Evolutionary conservation across 805 yeast species (phyloP).

Genomic region (Candida andamanensis): DNA sequence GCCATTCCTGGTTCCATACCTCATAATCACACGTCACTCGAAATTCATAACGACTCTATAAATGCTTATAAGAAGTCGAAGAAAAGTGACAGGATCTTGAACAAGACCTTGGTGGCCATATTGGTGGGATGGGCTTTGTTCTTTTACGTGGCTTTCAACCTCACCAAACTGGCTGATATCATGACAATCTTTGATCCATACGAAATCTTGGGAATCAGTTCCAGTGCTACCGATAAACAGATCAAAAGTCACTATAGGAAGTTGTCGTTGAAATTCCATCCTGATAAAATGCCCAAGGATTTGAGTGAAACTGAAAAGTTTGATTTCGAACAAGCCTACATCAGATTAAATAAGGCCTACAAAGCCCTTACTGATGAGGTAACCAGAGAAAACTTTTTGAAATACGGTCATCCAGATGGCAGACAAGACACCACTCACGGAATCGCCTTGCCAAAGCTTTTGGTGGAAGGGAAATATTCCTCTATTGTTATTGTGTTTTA

Average conservation of each 20-base stretch:
- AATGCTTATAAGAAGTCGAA: conserved; percentile 18
- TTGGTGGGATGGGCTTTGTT: conserved; percentile 60
- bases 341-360: conserved; percentile 84
- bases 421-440: conserved; percentile 89
- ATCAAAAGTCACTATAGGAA: conserved; percentile 81
- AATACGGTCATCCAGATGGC: conserved; percentile 97
- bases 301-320: conserved; percentile 51
- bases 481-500: conserved; percentile 59
- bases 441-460: conserved; percentile 87
- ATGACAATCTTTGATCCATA: conserved; percentile 79
- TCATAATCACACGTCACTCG: conserved; percentile 31
- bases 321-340: conserved; percentile 69
- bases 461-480: conserved; percentile 78
- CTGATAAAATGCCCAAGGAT: conserved; percentile 78
- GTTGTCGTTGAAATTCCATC: conserved; percentile 84
- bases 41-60: conserved; percentile 23
- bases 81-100: conserved; percentile 30
- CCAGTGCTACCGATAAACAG: conserved; percentile 64
- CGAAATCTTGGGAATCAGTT: conserved; percentile 70
- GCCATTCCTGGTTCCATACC: conserved; percentile 27
- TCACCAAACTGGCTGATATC: conserved; percentile 42
- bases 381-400: conserved; percentile 72
- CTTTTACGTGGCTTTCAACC: conserved; percentile 30
- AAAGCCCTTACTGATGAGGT: conserved; percentile 90
- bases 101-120: conserved; percentile 28